Evolutionary conservation across 495 filamentous ascomycete species (phyloP).

Genomic region (Friedmanniomyces simplex): DNA sequence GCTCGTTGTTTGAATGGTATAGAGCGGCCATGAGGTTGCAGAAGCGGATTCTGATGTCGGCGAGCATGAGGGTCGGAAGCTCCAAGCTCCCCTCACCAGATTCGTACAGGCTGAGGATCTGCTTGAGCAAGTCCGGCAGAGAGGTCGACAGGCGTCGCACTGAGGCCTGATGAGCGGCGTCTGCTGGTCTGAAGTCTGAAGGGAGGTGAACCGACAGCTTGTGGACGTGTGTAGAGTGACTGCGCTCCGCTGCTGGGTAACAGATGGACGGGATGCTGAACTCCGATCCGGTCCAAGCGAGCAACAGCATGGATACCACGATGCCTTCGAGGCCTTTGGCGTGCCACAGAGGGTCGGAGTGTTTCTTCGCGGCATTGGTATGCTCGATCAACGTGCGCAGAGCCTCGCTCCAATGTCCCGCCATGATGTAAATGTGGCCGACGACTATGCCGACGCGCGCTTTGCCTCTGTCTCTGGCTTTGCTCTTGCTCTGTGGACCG

Average conservation of each 20-base stretch:
- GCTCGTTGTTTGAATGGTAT: slow-evolving; percentile 54
- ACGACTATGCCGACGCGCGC: slow-evolving; percentile 71
- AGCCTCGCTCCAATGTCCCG: slow-evolving; percentile 83
- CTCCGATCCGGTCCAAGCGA: slow-evolving; percentile 75
- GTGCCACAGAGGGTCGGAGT: slow-evolving; percentile 92
- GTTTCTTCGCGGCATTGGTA: slow-evolving; percentile 61
- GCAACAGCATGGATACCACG: slow-evolving; percentile 67
- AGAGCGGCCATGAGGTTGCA: slow-evolving; percentile 61
- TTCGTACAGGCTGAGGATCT: slow-evolving; percentile 72
- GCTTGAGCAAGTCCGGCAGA: slow-evolving; percentile 66
- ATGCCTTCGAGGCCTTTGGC: slow-evolving; percentile 88
- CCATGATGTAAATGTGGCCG: slow-evolving; percentile 75
- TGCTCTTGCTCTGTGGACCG: slow-evolving; percentile 47
- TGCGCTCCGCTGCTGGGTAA: slow-evolving; percentile 13
- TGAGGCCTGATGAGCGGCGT: slow-evolving; percentile 21
- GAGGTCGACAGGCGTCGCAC: slow-evolving; percentile 53
- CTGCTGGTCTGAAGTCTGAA: slow-evolving; percentile 1
- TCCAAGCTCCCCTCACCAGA: slow-evolving; percentile 33
- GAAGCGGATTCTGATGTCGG: slow-evolving; percentile 72
- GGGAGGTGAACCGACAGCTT: slow-evolving; percentile 11
- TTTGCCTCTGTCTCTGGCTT: slow-evolving; percentile 71
- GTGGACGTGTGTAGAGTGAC: not conserved
- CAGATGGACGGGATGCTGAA: slow-evolving; percentile 54
- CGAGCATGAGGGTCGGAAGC: slow-evolving; percentile 32
- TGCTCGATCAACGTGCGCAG: slow-evolving; percentile 75